Evolutionary conservation across 495 filamentous ascomycete species (phyloP), one percentile per base, ranked within the genome.

Genomic region (Neohortaea acidophila): DNA sequence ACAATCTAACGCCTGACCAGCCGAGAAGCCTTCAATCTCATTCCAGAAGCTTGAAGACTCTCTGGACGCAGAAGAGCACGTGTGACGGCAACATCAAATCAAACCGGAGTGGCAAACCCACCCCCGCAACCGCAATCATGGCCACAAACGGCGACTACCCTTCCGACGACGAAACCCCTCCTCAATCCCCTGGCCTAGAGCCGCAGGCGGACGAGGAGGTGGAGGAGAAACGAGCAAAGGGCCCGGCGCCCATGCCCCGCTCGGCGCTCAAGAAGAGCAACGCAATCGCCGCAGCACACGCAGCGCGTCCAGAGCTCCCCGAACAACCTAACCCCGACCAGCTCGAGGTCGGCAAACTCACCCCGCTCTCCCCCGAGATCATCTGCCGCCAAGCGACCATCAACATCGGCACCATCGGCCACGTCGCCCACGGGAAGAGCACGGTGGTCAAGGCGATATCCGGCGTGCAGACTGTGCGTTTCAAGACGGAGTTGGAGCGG

Each of bases 371-470:
- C 2, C 86, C 89, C 44, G 89, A 96, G 54, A 94, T 97, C 51
- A 97, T 97, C 56, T 75, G 80, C 41, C 76, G 91, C 41, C 89
- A 97, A 70, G 89, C 89, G 17, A 97, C 91, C 24, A 93, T 94
- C 66, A 97, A 97, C 64, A 94, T 97, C 52, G 89, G 86, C 47
- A 94, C 89, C 24, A 96, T 97, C 60, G 89, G 89, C 33, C 91
- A 96, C 60, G 87, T 94, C 68, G 91, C 89, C 52, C 87, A 96
- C 74, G 85, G 89, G 44, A 96, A 97, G 61, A 87, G 81, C 28
- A 97, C 89, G 12, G 91, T 97, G 17, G 89, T 97, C 41, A 97
- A 97, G 70, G 89, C 89, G 39, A 94, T 97, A 48, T 94, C 89
- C 0, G 91, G 89, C 33, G 89, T 97, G 20, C 89, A 97, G 69